Evolutionary conservation across 495 filamentous ascomycete species (phyloP), one percentile per base, ranked within the genome.

Genomic region (Hypomontagnella submonticulosa): DNA sequence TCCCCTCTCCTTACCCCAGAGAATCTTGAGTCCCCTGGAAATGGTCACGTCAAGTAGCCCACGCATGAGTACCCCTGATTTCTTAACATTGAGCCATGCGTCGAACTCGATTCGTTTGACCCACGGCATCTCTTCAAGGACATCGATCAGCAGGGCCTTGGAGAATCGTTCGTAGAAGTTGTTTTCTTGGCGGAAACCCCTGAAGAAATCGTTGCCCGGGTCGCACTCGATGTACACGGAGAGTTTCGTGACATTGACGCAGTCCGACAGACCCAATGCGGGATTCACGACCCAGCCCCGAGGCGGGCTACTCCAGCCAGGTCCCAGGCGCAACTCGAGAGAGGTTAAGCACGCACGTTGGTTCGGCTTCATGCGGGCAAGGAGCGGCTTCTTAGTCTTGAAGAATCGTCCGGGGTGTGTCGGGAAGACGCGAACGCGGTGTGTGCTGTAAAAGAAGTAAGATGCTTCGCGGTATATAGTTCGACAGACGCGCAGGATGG

Each of bases 191-290:
- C 91, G 84, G 73, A 91, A 96, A 0, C 90, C 90, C 40, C 84
- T 84, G 72, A 92, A 94, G 3, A 89, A 74, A 27, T 83, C 82
- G 67, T 90, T 84, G 27, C 87, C 89, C 0, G 92, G 91, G 71
- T 97, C 92, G 66, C 81, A 85, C 75, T 96, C 86, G 19, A 94
- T 84, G 69, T 92, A 93, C 0, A 97, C 83, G 50, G 87, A 90
- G 44, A 97, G 73, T 10, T 80, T 83, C 37, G 83, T 81, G 16
- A 90, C 80, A 42, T 81, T 82, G 32, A 73, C 75, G 78, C 88
- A 87, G 41, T 92, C 85, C 36, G 77, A 71, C 19, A 96, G 78
- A 0, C 91, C 90, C 19, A 95, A 78, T 0, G 82, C 75, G 4
- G 81, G 73, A 63, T 86, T 88, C 20, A 92, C 87, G 2, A 83